phyloP scores from a whole-genome alignment of 192 early-diverging fungal genomes.

The Mortierella antarctica region DNA sequence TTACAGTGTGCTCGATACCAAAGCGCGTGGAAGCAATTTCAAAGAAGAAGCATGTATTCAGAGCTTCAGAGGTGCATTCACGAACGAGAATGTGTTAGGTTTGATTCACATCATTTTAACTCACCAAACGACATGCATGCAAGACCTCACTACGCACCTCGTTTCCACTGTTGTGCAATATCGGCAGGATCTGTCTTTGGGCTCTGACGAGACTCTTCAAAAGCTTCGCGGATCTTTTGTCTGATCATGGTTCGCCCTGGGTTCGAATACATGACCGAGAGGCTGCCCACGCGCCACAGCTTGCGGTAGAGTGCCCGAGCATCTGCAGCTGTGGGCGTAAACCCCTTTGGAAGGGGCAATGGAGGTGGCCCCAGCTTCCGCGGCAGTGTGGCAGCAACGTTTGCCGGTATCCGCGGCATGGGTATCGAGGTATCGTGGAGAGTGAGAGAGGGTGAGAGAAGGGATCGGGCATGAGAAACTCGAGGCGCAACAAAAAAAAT shows the following conservation, averaged over 20 bases:
- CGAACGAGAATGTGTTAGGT: too few species aligned
- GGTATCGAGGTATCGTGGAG: not conserved
- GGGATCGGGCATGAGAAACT: not conserved
- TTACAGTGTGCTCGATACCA: constrained; percentile 37
- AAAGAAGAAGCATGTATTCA: constrained; percentile 37
- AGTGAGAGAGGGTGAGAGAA: not conserved
- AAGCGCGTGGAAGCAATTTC: constrained; percentile 43
- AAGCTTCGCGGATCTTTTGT: constrained; percentile 35
- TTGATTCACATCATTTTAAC: too few species aligned
- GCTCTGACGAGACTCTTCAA: constrained; percentile 27
- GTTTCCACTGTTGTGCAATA: constrained; percentile 28
- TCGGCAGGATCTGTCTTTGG: constrained; percentile 5
- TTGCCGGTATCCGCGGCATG: constrained; percentile 46
- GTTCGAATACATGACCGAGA: constrained; percentile 42
- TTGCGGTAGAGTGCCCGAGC: constrained; percentile 43
- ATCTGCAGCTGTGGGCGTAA: constrained; percentile 30
- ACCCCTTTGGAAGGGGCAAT: constrained; percentile 13
- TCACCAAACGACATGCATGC: not conserved
- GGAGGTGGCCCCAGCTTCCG: constrained; percentile 33
- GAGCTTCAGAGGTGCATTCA: not conserved
- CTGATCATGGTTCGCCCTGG: constrained; percentile 31
- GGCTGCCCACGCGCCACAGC: constrained; percentile 34
- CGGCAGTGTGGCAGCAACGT: constrained; percentile 25
- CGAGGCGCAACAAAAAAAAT: not conserved
- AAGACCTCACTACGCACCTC: constrained; percentile 7